Percentiles rank a stretch among this genome's conserved stretches.
These are phyloP conservation scores for Huntiella abstrusa DNA, from an alignment of 2,329 filamentous ascomycete species.

Conservation along the genomic window DNA sequence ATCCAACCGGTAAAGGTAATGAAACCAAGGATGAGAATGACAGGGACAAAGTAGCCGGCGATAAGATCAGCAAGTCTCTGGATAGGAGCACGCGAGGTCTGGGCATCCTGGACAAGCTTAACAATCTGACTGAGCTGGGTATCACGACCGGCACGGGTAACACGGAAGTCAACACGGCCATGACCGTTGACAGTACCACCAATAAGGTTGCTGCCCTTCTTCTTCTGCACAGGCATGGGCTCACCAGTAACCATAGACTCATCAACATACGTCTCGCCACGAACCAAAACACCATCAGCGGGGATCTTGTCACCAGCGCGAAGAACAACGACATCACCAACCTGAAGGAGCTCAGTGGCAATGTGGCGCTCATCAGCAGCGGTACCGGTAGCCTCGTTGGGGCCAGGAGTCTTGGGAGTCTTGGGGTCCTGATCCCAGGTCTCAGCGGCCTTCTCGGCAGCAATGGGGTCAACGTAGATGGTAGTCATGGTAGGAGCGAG, in stretches of 20 bases:
- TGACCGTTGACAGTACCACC: conserved; percentile 92
- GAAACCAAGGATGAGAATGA: conserved; percentile 68
- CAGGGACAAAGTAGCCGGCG: conserved; percentile 84
- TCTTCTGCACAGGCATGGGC: conserved; percentile 85
- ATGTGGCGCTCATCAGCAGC: conserved; percentile 63
- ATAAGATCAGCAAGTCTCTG: conserved; percentile 81
- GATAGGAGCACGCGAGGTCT: conserved; percentile 85
- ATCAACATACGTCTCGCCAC: conserved; percentile 83
- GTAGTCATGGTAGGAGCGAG: conserved; percentile 91
- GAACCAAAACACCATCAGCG: conserved; percentile 70
- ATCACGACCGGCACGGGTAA: conserved; percentile 80
- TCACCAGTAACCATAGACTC: conserved; percentile 99
- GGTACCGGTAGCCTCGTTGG: conserved; percentile 28
- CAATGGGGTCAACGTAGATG: conserved; percentile 88
- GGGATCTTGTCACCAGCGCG: conserved; percentile 93
- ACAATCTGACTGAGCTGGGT: conserved; percentile 97
- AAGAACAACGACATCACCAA: conserved; percentile 82
- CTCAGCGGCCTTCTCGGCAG: conserved; percentile 77
- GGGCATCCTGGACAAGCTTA: conserved; percentile 91
- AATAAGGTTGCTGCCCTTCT: conserved; percentile 59
- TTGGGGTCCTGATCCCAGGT: conserved; percentile 41
- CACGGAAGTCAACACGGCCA: conserved; percentile 77
- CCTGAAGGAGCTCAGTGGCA: conserved; percentile 82
- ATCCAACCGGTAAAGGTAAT: conserved; percentile 85
- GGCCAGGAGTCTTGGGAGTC: conserved; percentile 14